A percentile compares a stretch with the other conserved stretches of the same genome.
Conservation (phyloP, 2,329 filamentous ascomycete species). For the Paecilomyces sp. region DNA sequence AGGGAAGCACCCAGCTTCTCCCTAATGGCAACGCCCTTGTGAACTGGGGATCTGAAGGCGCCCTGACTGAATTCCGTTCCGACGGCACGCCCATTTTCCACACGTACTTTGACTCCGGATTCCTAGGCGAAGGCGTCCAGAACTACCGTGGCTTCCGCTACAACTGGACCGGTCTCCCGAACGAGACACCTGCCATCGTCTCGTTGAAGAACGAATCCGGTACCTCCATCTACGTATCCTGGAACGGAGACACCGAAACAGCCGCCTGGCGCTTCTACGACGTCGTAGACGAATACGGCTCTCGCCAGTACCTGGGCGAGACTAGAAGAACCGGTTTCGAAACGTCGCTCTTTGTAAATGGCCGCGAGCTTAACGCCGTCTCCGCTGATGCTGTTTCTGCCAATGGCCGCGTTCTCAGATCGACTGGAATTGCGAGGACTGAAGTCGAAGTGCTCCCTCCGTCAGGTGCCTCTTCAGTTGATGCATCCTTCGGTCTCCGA, state of each 20-base stretch:
- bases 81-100: constrained; percentile 32
- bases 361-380: constrained; percentile 10
- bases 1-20: constrained; percentile 49
- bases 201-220: constrained; percentile 24
- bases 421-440: constrained; percentile 14
- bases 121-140: constrained; percentile 23
- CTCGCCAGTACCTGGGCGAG: constrained; percentile 20
- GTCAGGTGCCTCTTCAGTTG: not conserved
- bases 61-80: constrained; percentile 26
- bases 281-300: constrained; percentile 15
- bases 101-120: constrained; percentile 39
- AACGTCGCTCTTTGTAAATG: constrained; percentile 16
- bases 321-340: constrained; percentile 20
- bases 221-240: constrained; percentile 45
- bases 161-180: constrained; percentile 32
- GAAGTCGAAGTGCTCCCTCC: constrained; percentile 15
- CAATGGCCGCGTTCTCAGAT: constrained; percentile 18
- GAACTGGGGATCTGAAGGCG: constrained; percentile 49
- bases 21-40: constrained; percentile 49
- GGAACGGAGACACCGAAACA: constrained; percentile 47
- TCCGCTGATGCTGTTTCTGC: constrained; percentile 32
- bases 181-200: constrained; percentile 28
- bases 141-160: constrained; percentile 34
- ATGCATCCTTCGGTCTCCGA: not conserved
- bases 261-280: constrained; percentile 45